Conservation (phyloP, 2,329 filamentous ascomycete genomes). For the Aspergillus awamori region DNA sequence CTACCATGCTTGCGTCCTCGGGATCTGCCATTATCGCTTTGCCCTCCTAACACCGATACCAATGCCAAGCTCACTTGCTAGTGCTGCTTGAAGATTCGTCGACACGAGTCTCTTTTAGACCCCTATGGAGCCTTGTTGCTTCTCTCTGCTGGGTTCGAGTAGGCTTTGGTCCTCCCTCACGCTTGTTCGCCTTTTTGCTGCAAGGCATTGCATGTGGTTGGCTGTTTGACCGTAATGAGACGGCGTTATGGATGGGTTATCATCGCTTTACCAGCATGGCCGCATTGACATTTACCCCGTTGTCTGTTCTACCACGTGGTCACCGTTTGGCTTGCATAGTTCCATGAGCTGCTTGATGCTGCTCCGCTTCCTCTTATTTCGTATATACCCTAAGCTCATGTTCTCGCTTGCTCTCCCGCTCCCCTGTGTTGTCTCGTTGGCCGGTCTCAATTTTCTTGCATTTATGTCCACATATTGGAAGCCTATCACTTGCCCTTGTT, state of each 20-base stretch:
- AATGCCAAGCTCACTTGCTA: background rate
- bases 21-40: background rate
- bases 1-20: background rate
- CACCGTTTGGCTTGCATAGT: constrained; percentile 5
- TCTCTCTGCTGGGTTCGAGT: background rate
- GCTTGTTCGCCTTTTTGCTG: background rate
- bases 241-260: constrained; percentile 20
- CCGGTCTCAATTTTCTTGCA: background rate
- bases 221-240: constrained; percentile 16
- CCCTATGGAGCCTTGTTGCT: background rate
- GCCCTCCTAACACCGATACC: background rate
- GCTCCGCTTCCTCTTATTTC: constrained; percentile 9
- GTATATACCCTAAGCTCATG: constrained; percentile 17
- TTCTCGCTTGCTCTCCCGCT: background rate
- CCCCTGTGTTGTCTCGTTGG: background rate
- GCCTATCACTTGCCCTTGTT: background rate
- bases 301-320: constrained; percentile 1
- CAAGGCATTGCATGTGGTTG: constrained; percentile 7
- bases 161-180: background rate
- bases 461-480: constrained; percentile 3
- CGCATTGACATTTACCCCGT: background rate
- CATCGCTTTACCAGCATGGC: constrained; percentile 14
- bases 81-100: background rate
- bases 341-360: constrained; percentile 11
- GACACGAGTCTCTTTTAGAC: background rate